Evolutionary conservation across 768 basidiomycete species (phyloP), one percentile per base, ranked within the genome.

Genomic region (Boletales sp.): DNA sequence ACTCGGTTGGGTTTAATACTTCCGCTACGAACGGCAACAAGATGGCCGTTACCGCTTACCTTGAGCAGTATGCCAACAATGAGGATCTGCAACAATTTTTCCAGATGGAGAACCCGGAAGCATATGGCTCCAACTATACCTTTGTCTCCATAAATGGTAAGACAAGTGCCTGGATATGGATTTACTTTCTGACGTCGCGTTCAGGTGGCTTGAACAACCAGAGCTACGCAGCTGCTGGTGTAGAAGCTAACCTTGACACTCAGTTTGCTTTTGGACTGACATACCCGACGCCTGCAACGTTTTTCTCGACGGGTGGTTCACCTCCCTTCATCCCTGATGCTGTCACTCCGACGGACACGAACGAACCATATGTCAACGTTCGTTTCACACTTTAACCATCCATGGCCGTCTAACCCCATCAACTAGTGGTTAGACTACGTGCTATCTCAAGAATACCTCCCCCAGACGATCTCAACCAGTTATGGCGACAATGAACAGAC

Each of bases 401-500:
- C 9, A 18, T 19, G 37, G 4, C 19, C 8, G 0, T 19, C 49
- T 37, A 46, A 46, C 44, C 0, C 19, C 10, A 5, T 36, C 30
- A 51, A 25, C 56, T 33, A 84, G 72, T 88, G 86, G 86, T 67
- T 89, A 14, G 73, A 83, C 38, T 82, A 76, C 50, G 62, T 87
- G 15, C 66, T 80, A 0, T 56, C 54, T 13, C 74, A 78, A 18
- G 44, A 67, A 8, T 60, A 70, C 34, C 63, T 76, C 4, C 83
- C 86, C 13, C 75, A 79, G 53, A 72, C 80, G 7, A 86, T 90
- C 36, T 84, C 84, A 0, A 87, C 84, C 0, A 85, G 83, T 54
- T 89, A 89, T 59, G 83, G 77, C 4, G 86, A 89, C 41, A 76
- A 80, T 51, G 87, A 90, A 49, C 84, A 86, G 61, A 82, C 84